Base-by-base conservation (phyloP, 2,329 filamentous ascomycete genomes). In the Diplodia sapinea region DNA sequence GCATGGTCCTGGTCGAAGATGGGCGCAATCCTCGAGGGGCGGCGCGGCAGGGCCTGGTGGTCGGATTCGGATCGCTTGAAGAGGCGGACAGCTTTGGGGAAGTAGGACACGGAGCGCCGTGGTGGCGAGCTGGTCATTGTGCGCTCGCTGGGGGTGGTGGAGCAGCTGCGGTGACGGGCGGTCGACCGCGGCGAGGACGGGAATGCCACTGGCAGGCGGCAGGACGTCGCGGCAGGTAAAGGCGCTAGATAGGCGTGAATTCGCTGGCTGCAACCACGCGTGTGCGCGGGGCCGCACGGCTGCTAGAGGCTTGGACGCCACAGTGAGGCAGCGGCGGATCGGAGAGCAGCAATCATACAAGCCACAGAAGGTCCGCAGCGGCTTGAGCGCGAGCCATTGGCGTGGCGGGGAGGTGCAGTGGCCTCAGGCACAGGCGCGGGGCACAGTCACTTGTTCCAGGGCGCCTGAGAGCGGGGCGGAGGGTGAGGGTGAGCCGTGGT, bases 1-100 rank as follows among this genome's bases (percentile, higher is more conserved):
- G 62, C 61, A 17, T 43, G 51, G 1, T 20, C 47, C 15, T 38
- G 7, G 43, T 70, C 69, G 49, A 70, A 70, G 33, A 70, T 54
- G 20, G 69, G 69, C 0, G 57, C 66, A 12, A 68, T 23, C 15
- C 4, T 40, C 31, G 43, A 49, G 12, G 69, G 69, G 0, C 69
- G 68, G 12, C 29, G 47, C 13, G 11, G 69, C 59, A 29, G 66
- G 13, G 31, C 52, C 9, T n/a, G 29, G 36, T 20, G 17, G 31
- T 59, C 40, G 52, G 65, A 49, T 8, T 11, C 55, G 38, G 20
- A 11, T 15, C 17, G 49, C 20, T 52, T 52, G 49, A 33, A 49
- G 33, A 40, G 62, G 11, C 65, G 50, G 36, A 68, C 57, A 33
- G 38, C 62, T 23, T 66, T 67, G 51, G 70, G 70, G 50, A 71